Evolutionary conservation across 2,329 filamentous ascomycete species (phyloP).

Genomic region (Madurella mycetomatis): DNA sequence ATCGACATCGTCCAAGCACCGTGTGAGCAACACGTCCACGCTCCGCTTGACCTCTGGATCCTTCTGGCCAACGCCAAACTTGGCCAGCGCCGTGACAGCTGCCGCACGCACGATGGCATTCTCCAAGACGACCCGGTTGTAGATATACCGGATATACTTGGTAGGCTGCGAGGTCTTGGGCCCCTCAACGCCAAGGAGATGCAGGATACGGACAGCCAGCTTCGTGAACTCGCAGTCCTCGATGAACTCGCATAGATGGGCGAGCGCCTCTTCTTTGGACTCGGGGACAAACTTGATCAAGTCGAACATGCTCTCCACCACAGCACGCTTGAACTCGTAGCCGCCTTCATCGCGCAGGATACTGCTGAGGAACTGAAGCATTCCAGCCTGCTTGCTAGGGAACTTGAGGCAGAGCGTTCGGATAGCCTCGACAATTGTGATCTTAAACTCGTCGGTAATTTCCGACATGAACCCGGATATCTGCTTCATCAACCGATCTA

Average conservation of each 20-base stretch:
- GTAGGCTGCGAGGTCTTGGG: conserved; percentile 93
- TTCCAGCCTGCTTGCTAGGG: conserved; percentile 94
- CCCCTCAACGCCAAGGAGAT: conserved; percentile 89
- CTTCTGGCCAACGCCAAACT: conserved; percentile 95
- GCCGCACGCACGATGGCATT: conserved; percentile 94
- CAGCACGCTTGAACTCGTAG: conserved; percentile 95
- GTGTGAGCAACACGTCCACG: conserved; percentile 83
- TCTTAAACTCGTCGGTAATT: conserved; percentile 99
- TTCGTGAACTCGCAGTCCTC: conserved; percentile 99
- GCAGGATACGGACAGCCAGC: conserved; percentile 88
- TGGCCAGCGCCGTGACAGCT: conserved; percentile 90
- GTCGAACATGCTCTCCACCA: conserved; percentile 99
- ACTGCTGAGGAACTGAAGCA: conserved; percentile 96
- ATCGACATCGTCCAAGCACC: conserved; percentile 94
- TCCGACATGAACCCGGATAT: conserved; percentile 98
- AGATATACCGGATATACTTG: conserved; percentile 99
- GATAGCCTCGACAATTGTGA: conserved; percentile 98
- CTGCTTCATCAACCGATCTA: conserved; percentile 97
- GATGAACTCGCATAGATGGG: conserved; percentile 97
- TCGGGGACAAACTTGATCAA: conserved; percentile 98
- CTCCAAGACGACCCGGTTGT: conserved; percentile 95
- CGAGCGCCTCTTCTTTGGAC: conserved; percentile 73
- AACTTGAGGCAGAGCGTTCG: conserved; percentile 96
- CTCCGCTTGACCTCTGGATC: conserved; percentile 96
- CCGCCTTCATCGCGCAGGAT: conserved; percentile 95